These are phyloP conservation scores for Fusarium caatingaense DNA, from an alignment of 2,329 filamentous ascomycete genomes.

Conservation along the genomic window DNA sequence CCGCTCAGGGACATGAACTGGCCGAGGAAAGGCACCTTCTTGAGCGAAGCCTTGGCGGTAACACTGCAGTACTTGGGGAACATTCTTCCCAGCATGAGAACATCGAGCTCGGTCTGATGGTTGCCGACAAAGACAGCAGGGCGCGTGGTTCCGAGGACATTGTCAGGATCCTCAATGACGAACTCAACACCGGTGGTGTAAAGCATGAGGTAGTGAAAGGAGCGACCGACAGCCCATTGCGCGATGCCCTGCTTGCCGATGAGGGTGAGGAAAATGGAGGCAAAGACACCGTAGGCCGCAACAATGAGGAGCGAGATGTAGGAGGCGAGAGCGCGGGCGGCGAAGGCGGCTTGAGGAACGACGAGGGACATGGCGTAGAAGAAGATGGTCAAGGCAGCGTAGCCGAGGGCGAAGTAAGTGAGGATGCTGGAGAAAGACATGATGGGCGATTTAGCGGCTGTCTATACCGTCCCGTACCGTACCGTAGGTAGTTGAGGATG, in stretches of 20 bases:
- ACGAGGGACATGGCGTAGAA: constrained; percentile 73
- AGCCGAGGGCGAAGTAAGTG: constrained; percentile 63
- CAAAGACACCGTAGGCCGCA: constrained; percentile 80
- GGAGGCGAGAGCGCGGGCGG: constrained; percentile 73
- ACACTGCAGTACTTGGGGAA: constrained; percentile 94
- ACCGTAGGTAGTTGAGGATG: background rate
- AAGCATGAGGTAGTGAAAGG: constrained; percentile 84
- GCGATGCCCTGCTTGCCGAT: constrained; percentile 79
- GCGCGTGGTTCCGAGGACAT: constrained; percentile 71
- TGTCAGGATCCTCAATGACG: constrained; percentile 73
- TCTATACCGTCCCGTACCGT: constrained; percentile 9
- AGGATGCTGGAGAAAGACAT: constrained; percentile 56
- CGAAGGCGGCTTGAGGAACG: constrained; percentile 71
- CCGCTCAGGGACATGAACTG: constrained; percentile 94
- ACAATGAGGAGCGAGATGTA: constrained; percentile 71
- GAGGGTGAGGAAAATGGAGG: constrained; percentile 76
- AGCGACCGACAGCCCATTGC: constrained; percentile 85
- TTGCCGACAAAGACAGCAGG: constrained; percentile 94
- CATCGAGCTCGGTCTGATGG: constrained; percentile 96
- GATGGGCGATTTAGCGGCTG: constrained; percentile 16
- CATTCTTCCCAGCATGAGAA: constrained; percentile 87
- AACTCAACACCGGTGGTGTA: constrained; percentile 82
- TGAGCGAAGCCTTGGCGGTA: constrained; percentile 89
- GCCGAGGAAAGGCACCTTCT: constrained; percentile 83
- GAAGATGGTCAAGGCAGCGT: constrained; percentile 61